These are phyloP conservation scores for Peronospora destructor DNA, from an alignment of 352 stramenopile species.

Conservation along the genomic window DNA sequence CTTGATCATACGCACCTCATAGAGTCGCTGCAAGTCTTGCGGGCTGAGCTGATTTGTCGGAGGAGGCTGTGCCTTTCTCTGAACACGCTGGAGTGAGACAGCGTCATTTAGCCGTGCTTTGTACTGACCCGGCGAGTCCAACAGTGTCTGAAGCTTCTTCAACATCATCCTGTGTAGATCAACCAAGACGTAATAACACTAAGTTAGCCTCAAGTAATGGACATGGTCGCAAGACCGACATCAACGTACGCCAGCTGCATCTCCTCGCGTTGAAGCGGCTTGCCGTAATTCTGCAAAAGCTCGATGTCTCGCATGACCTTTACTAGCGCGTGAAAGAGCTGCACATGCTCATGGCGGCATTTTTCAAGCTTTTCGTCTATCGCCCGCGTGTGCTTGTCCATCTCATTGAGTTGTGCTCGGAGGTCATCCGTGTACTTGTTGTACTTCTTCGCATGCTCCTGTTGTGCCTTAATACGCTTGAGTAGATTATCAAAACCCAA, in stretches of 20 bases:
- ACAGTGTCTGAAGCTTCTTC: constrained; percentile 76
- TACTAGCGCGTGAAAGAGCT: constrained; percentile 77
- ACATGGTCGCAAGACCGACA: neutral
- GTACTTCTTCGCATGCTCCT: constrained; percentile 77
- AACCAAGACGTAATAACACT: constrained; percentile 2
- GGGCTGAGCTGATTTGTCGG: constrained; percentile 54
- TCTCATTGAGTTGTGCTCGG: constrained; percentile 63
- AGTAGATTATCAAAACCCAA: constrained; percentile 73
- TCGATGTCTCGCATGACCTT: constrained; percentile 88
- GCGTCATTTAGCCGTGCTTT: constrained; percentile 80
- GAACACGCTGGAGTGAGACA: constrained; percentile 63
- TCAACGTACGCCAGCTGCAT: constrained; percentile 68
- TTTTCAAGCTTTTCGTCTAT: constrained; percentile 83
- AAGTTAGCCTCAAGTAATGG: constrained; percentile 3
- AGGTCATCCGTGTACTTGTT: constrained; percentile 73
- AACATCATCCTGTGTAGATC: constrained; percentile 54
- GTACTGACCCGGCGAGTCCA: constrained; percentile 81
- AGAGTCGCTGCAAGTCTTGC: constrained; percentile 67
- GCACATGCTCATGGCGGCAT: constrained; percentile 76
- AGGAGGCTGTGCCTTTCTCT: constrained; percentile 37
- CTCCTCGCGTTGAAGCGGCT: constrained; percentile 74
- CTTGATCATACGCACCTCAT: constrained; percentile 39
- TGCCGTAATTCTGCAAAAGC: constrained; percentile 78
- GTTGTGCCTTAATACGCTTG: constrained; percentile 79
- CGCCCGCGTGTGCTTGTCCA: constrained; percentile 71